phyloP scores from a whole-genome alignment of 805 yeast genomes.

The Lipomyces spencermartinsiae region DNA sequence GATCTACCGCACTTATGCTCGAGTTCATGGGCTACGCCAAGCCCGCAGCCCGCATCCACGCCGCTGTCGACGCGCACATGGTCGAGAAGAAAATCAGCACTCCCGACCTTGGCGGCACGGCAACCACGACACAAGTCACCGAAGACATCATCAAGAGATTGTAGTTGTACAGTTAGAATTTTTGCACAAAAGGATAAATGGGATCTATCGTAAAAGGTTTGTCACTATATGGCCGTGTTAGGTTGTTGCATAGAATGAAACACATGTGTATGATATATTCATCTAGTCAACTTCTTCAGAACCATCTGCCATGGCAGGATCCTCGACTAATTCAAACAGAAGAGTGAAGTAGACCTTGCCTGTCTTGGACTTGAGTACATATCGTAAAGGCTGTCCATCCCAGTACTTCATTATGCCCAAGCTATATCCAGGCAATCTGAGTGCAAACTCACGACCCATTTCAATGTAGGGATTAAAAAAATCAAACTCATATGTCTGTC shows the following conservation, averaged over 20 bases:
- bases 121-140: conserved; percentile 84
- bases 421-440: conserved; percentile 58
- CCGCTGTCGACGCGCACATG: conserved; percentile 93
- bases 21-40: conserved; percentile 92
- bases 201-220: neutral
- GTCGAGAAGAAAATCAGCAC: conserved; percentile 78
- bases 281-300: neutral
- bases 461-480: conserved; percentile 63
- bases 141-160: conserved; percentile 74
- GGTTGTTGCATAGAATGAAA: neutral
- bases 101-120: conserved; percentile 93
- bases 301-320: neutral
- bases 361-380: conserved; percentile 45
- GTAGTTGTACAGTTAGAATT: conserved; percentile 39
- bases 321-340: conserved; percentile 37
- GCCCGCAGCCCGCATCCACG: conserved; percentile 90
- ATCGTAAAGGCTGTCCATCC: conserved; percentile 48
- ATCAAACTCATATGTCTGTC: conserved; percentile 53
- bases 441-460: conserved; percentile 55
- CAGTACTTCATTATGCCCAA: conserved; percentile 49
- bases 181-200: neutral
- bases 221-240: neutral
- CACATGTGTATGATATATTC: neutral
- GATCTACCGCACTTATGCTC: conserved; percentile 96
- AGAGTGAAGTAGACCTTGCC: conserved; percentile 42